phyloP scores from a whole-genome alignment of 176 grass and related monocot genomes.

The Saccharum spontaneum region DNA sequence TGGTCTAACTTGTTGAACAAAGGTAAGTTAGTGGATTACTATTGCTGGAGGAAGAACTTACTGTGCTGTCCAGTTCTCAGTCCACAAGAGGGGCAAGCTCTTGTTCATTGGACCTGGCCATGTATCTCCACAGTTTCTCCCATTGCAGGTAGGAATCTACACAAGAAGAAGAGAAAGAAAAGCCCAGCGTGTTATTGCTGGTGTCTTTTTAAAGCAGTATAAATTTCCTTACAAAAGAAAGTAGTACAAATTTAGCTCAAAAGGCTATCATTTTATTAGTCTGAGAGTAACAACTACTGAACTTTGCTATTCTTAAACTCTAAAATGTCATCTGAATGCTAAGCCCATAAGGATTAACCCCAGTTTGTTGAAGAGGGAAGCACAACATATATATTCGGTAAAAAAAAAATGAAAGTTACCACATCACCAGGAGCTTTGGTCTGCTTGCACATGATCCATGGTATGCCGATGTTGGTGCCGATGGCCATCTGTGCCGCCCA shows the following conservation, averaged over 20 bases:
- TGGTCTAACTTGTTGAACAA: neutral
- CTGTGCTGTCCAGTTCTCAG: slow-evolving; percentile 96
- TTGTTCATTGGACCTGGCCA: slow-evolving; percentile 52
- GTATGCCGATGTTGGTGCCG: slow-evolving; percentile 49
- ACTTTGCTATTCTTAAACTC: neutral
- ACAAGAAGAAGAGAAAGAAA: neutral
- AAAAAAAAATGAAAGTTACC: slow-evolving; percentile 39
- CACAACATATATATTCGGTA: slow-evolving; percentile 1
- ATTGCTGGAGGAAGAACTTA: slow-evolving; percentile 25
- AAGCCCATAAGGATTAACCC: neutral
- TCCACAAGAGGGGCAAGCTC: slow-evolving; percentile 60
- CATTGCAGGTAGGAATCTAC: slow-evolving; percentile 77
- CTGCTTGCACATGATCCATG: slow-evolving; percentile 96
- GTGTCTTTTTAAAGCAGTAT: neutral
- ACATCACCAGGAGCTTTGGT: slow-evolving; percentile 67
- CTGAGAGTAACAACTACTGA: neutral
- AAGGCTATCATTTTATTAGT: neutral
- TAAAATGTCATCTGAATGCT: neutral
- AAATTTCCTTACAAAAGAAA: neutral
- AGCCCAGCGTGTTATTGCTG: neutral
- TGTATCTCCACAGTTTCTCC: slow-evolving; percentile 71
- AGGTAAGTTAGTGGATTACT: neutral
- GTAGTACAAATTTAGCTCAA: neutral
- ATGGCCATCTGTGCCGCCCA: slow-evolving; percentile 74
- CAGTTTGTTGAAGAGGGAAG: neutral